These are phyloP conservation scores for Pseudomassariella vexata DNA, from an alignment of 2,329 filamentous ascomycete genomes.

Conservation along the genomic window DNA sequence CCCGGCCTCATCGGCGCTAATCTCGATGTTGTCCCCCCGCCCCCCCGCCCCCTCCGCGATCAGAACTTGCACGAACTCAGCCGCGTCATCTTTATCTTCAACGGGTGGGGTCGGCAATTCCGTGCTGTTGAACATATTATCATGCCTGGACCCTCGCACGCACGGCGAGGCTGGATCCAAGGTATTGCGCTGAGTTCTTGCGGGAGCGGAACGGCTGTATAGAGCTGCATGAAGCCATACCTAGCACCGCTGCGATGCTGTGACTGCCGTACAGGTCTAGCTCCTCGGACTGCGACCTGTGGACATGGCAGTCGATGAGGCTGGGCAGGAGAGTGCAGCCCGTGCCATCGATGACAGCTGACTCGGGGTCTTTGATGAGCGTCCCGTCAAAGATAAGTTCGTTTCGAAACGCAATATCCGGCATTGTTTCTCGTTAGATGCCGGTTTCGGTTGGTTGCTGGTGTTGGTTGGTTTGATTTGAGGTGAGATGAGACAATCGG, in stretches of 20 bases:
- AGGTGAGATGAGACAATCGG: no score
- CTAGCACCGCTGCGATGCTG: constrained; percentile 15
- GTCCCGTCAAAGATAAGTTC: constrained; percentile 17
- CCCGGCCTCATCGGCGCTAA: constrained; percentile 18
- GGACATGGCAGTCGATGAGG: constrained; percentile 19
- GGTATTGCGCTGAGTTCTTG: no score
- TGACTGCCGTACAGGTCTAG: constrained; percentile 12
- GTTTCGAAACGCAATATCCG: constrained; percentile 13
- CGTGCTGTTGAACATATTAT: constrained; percentile 1
- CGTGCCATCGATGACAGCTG: constrained; percentile 13
- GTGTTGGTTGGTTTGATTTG: no score
- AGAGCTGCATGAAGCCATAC: constrained; percentile 12
- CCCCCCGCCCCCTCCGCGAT: constrained; percentile 12
- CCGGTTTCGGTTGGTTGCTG: no score
- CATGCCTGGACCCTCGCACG: no score
- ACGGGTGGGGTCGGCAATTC: no score
- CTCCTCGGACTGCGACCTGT: constrained; percentile 12
- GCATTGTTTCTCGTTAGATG: no score
- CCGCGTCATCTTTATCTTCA: constrained; percentile 11
- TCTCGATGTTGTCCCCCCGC: constrained; percentile 22
- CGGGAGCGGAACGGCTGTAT: no score
- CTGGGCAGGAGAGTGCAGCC: constrained; percentile 17
- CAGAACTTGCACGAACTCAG: constrained; percentile 14
- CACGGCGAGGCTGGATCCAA: no score
- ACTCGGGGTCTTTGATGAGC: constrained; percentile 10